These are phyloP conservation scores for Asterophora lycoperdoides DNA, from an alignment of 768 basidiomycete species.

Conservation along the genomic window DNA sequence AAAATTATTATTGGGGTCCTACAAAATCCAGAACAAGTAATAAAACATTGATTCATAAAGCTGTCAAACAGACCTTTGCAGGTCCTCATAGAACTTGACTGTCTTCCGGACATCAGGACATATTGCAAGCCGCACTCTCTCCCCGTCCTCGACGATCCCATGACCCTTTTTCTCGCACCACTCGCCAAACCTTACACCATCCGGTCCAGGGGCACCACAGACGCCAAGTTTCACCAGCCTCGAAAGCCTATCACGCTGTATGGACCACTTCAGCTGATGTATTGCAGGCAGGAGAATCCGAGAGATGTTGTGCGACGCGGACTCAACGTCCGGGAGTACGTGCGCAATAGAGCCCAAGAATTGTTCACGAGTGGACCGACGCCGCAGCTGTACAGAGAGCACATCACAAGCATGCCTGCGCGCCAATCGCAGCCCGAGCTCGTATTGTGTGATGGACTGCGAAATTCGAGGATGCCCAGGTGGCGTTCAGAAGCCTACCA, in stretches of 20 bases:
- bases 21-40: not conserved
- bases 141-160: constrained; percentile 51
- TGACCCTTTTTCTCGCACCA: constrained; percentile 57
- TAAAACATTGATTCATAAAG: not conserved
- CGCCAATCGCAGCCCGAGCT: constrained; percentile 49
- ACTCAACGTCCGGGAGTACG: constrained; percentile 62
- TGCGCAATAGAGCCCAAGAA: constrained; percentile 44
- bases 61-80: constrained; percentile 14
- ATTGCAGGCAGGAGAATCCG: constrained; percentile 60
- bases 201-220: constrained; percentile 19
- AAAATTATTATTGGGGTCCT: not conserved
- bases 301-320: constrained; percentile 50
- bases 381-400: constrained; percentile 50
- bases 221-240: constrained; percentile 48
- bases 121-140: constrained; percentile 63
- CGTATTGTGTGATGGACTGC: constrained; percentile 67
- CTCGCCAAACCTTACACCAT: constrained; percentile 35
- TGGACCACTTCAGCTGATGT: constrained; percentile 66
- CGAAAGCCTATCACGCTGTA: constrained; percentile 60
- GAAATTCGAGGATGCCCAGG: not conserved
- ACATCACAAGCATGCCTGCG: constrained; percentile 50
- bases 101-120: constrained; percentile 61
- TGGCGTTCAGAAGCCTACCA: constrained; percentile 8
- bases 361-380: constrained; percentile 34
- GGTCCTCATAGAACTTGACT: constrained; percentile 54